Base-by-base conservation (phyloP, 2,329 filamentous ascomycete genomes). In the Chaetomium sp. region DNA sequence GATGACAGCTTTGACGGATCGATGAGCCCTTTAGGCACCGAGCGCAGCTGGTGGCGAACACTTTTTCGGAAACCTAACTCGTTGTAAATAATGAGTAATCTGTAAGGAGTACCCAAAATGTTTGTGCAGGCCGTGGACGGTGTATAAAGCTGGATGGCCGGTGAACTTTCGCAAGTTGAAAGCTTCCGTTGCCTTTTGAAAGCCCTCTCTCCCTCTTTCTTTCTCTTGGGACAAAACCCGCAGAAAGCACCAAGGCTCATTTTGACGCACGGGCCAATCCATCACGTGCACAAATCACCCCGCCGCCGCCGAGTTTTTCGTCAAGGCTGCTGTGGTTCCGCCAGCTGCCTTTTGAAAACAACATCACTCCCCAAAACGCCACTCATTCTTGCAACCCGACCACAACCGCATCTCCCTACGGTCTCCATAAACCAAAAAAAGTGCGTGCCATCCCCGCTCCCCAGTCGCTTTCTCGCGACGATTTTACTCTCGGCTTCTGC, bases 231-330 rank as follows among this genome's bases (percentile, higher is more conserved):
- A 31, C 50, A 25, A 38, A 25, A 38, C 1, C 38, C 5, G 38
- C 16, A 38, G 29, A 23, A 19, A 35, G 27, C 16, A 53, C 33
- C 21, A n/a, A 19, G 13, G 25, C 25, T 25, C 19, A 9, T 45
- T 42, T 19, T 13, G 29, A 53, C 51, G 69, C 68, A 71, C 67
- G 51, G 67, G 55, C 70, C 70, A 16, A 4, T 4, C 27, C 1
- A 27, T 70, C 70, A 72, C 70, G 70, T 72, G 70, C 42, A 12
- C 19, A 27, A 50, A 61, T 66, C 70, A 70, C 69, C 70, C 70
- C 70, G 70, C 70, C 69, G 70, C 70, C 72, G 70, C 72, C 71
- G 67, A 73, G 69, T 69, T 73, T 73, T 73, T 71, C 68, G 70
- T 69, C 67, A 70, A 72, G 70, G 71, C 71, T 69, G 69, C 68